A percentile compares a stretch with the other conserved stretches of the same genome.
phyloP scores from a whole-genome alignment of 495 filamentous ascomycete species.

The Aspergillus hancockii region DNA sequence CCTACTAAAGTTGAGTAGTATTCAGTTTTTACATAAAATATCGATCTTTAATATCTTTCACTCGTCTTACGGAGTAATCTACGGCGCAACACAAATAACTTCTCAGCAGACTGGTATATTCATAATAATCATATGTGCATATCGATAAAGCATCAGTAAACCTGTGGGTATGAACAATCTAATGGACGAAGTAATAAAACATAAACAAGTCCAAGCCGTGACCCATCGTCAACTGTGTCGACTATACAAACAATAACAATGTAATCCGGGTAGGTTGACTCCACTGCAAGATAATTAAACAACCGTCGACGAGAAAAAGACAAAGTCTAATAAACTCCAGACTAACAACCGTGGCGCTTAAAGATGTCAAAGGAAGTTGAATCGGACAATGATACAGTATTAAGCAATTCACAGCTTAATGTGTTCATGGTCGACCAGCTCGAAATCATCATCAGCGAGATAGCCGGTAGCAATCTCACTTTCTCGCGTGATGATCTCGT shows the following conservation, averaged over 20 bases:
- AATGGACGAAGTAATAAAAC: not conserved
- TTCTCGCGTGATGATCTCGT: conserved; percentile 54
- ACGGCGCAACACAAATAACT: not conserved
- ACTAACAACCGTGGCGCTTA: not conserved
- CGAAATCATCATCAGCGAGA: conserved; percentile 44
- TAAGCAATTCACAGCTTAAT: not conserved
- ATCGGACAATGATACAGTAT: conserved; percentile 7
- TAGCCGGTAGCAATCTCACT: conserved; percentile 37
- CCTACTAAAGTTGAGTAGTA: too few species aligned
- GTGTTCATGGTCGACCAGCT: conserved; percentile 36
- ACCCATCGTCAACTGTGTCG: not conserved
- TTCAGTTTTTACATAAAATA: too few species aligned
- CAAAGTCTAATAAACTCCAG: conserved; percentile 15
- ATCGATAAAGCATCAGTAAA: not conserved
- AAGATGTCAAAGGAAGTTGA: conserved; percentile 11
- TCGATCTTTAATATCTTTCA: too few species aligned
- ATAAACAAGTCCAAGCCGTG: not conserved
- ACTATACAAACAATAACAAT: not conserved
- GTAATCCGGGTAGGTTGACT: conserved; percentile 7
- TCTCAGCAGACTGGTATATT: not conserved
- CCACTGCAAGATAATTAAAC: conserved; percentile 8
- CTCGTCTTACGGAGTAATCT: too few species aligned
- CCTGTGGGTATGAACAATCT: not conserved
- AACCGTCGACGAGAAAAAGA: not conserved
- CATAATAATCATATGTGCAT: not conserved